These are phyloP conservation scores for Plectosphaerella plurivora DNA, from an alignment of 2,329 filamentous ascomycete species.

Conservation along the genomic window DNA sequence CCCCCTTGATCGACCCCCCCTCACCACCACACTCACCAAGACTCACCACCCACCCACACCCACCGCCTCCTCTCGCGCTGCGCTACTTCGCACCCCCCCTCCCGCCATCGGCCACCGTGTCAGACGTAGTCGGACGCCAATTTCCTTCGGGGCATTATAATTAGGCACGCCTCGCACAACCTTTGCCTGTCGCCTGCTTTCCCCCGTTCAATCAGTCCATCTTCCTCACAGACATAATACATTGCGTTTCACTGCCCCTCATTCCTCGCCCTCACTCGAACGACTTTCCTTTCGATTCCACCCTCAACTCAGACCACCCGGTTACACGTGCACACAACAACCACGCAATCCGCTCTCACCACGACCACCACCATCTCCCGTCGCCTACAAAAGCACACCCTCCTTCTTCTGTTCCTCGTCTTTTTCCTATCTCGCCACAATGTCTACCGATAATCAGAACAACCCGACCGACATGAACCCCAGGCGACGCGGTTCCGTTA, in stretches of 20 bases:
- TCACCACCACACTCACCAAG: neutral
- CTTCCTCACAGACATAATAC: constrained; percentile 10
- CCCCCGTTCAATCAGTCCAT: constrained; percentile 12
- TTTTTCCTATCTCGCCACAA: constrained; percentile 2
- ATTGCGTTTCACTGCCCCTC: constrained; percentile 4
- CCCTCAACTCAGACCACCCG: constrained; percentile 9
- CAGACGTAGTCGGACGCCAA: constrained; percentile 7
- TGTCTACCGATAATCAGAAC: constrained; percentile 13
- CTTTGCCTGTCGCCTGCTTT: constrained; percentile 7
- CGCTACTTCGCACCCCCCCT: neutral
- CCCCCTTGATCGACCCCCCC: neutral
- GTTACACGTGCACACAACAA: neutral
- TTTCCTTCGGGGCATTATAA: constrained; percentile 4
- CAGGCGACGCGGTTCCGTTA: constrained; percentile 52
- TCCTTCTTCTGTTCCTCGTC: neutral
- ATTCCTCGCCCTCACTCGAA: constrained; percentile 8
- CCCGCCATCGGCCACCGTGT: constrained; percentile 8
- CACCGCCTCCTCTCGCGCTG: too few relatives aligned
- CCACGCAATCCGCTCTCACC: neutral
- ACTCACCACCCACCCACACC: neutral
- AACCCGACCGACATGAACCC: constrained; percentile 14
- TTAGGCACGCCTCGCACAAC: constrained; percentile 4
- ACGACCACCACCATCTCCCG: neutral
- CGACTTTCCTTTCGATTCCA: constrained; percentile 11
- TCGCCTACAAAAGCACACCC: constrained; percentile 5